Evolutionary conservation across 176 grass and related monocot species (phyloP).

Genomic region (Aegilops sharonensis): DNA sequence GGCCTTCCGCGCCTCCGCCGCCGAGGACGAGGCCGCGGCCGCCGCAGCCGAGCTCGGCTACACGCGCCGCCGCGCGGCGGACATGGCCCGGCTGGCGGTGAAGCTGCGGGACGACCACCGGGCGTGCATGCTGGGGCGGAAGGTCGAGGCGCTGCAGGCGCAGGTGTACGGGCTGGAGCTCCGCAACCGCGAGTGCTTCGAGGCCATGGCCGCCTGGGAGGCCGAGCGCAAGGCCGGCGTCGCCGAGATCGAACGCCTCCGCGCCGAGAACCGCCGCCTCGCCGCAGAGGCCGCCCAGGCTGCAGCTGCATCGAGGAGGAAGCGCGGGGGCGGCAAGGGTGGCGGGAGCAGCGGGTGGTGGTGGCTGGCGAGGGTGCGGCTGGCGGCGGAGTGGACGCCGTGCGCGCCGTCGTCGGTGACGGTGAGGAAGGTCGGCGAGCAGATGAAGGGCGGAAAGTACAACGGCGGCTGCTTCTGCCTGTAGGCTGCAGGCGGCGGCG

Average conservation of each 20-base stretch:
- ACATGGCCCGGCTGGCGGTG: constrained; percentile 65
- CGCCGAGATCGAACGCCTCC: constrained; percentile 50
- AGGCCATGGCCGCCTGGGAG: constrained; percentile 55
- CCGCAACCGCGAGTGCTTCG: constrained; percentile 72
- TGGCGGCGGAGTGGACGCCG: constrained; percentile 63
- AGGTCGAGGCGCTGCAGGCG: constrained; percentile 71
- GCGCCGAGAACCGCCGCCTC: constrained; percentile 53
- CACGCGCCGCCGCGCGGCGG: constrained; percentile 68
- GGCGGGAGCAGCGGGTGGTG: not conserved
- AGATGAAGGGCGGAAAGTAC: constrained; percentile 21
- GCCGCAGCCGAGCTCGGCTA: constrained; percentile 61
- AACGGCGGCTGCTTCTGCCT: constrained; percentile 60
- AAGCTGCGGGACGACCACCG: constrained; percentile 90
- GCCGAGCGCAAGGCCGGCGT: constrained; percentile 29
- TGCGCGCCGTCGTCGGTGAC: constrained; percentile 31
- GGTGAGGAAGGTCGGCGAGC: constrained; percentile 36
- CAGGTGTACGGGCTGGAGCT: constrained; percentile 84
- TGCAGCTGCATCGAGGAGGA: not conserved
- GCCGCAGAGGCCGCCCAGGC: constrained; percentile 11
- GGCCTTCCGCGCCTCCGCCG: constrained; percentile 43
- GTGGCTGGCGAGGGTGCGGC: constrained; percentile 55
- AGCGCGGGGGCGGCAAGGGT: not conserved
- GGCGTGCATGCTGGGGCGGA: constrained; percentile 69
- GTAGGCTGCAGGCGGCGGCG: not conserved
- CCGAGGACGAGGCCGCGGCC: constrained; percentile 57